Base-by-base conservation (phyloP, 139 green algal genomes). In the Volvox reticuliferus region DNA sequence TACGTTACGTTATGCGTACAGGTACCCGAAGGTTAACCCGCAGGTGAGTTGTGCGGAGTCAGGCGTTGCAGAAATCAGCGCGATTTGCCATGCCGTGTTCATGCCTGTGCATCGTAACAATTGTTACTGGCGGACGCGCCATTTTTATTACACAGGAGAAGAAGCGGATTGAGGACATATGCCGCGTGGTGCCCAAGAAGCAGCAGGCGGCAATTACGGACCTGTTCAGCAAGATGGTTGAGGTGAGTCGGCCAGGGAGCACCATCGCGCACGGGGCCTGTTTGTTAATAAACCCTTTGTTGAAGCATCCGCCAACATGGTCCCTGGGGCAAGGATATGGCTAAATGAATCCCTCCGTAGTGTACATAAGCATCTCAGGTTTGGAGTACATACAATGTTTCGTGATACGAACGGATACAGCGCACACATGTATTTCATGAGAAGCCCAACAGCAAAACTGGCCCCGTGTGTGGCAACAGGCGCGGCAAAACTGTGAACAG, bases 401-500 rank as follows among this genome's bases (percentile, higher is more conserved):
- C 44, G 44, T 5, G 44, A 55, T 55, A 55, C 44, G 44, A 55
- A 55, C 44, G 44, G 44, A 55, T 55, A 55, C 44, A 55, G 5
- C 9, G 44, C 44, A 55, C 44, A 55, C 9, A 9, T 55, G 44
- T 5, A 55, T 55, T 55, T 9, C 9, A 55, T 55, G 44, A 55
- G 44, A 55, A 55, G 9, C 44, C 44, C 5, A 55, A 14, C 5
- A 55, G 44, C 44, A 55, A 55, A 55, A 55, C 44, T 73, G 65
- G 2, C 65, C 65, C 16, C 9, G 6, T 28, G 65, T 73, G 21
- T 73, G 65, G 6, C 16, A 30, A 73, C 87, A 94, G 85, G 89
- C 89, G 18, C 79, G 88, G 0, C 88, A 91, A 63, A 94, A 94
- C 73, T 95, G 93, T 68, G 93, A 95, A 61, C 88, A 91, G 36